These are phyloP conservation scores for Tulasnella sp. DNA, from an alignment of 768 basidiomycete genomes.

Conservation along the genomic window DNA sequence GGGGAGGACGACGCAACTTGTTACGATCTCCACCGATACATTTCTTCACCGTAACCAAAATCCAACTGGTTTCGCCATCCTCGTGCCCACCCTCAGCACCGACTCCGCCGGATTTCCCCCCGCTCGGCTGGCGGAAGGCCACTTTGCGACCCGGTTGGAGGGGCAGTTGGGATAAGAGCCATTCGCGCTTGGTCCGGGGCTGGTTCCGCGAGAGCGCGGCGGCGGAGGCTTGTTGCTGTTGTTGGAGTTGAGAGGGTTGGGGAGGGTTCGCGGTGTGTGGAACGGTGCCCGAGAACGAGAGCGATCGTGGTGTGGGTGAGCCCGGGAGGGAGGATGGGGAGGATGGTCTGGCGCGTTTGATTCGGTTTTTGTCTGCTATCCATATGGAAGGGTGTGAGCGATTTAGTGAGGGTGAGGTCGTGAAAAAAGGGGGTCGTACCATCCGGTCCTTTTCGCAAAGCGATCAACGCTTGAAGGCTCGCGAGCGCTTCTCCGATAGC, in stretches of 20 bases:
- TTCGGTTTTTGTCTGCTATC: constrained; percentile 48
- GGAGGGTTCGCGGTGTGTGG: too few relatives aligned
- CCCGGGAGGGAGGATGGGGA: constrained; percentile 53
- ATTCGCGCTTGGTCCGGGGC: constrained; percentile 29
- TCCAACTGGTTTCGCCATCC: constrained; percentile 49
- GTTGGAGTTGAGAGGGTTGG: neutral
- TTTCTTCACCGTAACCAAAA: constrained; percentile 61
- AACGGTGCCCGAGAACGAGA: constrained; percentile 5
- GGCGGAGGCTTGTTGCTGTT: neutral
- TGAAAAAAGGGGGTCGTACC: constrained; percentile 35
- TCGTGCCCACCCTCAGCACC: constrained; percentile 40
- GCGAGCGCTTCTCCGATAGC: constrained; percentile 64
- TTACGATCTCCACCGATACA: constrained; percentile 64
- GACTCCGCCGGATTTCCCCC: constrained; percentile 24
- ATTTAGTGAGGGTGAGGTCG: neutral
- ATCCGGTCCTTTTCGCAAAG: constrained; percentile 60
- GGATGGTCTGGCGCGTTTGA: constrained; percentile 58
- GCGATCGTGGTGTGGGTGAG: constrained; percentile 23
- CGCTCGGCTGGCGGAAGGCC: constrained; percentile 55
- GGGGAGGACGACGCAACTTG: constrained; percentile 31
- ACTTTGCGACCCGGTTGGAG: constrained; percentile 67
- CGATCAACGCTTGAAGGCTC: constrained; percentile 55
- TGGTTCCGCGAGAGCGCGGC: too few relatives aligned
- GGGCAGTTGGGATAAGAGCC: constrained; percentile 48
- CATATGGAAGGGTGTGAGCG: neutral